Evolutionary conservation across 805 yeast genomes (phyloP), one percentile per base, ranked within the genome.

Genomic region (Pichia rugopelliculosa): DNA sequence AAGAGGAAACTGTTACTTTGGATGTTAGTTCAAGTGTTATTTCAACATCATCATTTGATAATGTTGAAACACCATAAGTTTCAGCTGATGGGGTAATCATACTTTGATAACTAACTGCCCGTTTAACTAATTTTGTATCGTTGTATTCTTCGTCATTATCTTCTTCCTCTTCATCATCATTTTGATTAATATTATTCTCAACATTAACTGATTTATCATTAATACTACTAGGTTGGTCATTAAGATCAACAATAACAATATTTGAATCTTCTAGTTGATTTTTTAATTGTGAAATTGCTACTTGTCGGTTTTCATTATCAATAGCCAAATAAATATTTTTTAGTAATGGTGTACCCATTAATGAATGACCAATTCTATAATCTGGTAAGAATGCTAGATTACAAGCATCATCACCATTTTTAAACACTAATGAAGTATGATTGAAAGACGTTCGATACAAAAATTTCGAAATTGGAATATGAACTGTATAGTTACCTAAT

Each of bases 311-410:
- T 15, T 74, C 87, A 52, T 77, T 71, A 60, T 84, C 88, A 36
- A 82, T 80, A 0, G 82, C 90, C 36, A 84, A 49, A 57, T 77
- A 83, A 8, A 74, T 63, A 41, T 71, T 67, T 44, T 68, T 68
- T 41, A 84, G 52, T 54, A 84, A 77, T 4, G 84, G 72, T 7
- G 77, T 65, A 3, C 91, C 93, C 37, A 85, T 60, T 2, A 76
- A 56, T 10, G 75, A 70, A 57, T 66, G 78, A 1, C 87, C 86
- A 5, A 68, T 52, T 11, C 55, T 49, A 3, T 67, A 58, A 42
- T 72, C 70, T 1, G 87, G 84, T 22, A 71, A 61, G 36, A 84
- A 58, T 17, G 70, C 68, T 37, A 84, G 62, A 41, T 59, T 67
- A 59, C 93, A 85, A 1, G 87, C 89, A 7, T 56, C 50, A 24